Evolutionary conservation across 768 basidiomycete genomes (phyloP).

Genomic region (Neoboletus subvelutipes): DNA sequence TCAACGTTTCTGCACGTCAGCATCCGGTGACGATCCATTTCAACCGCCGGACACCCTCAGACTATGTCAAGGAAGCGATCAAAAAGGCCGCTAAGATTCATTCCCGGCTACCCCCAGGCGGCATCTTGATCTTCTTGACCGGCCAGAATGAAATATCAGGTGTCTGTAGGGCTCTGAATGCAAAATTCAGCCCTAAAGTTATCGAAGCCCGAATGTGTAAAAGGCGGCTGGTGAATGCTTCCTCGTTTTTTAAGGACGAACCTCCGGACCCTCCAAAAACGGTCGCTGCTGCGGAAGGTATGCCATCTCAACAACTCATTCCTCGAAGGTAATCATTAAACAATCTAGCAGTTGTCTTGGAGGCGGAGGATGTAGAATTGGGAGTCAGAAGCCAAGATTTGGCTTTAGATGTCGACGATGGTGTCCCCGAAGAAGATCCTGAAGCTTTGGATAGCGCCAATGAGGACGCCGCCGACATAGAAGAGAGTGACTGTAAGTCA

Average conservation of each 20-base stretch:
- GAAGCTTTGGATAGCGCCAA: constrained; percentile 77
- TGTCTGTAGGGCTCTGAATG: constrained; percentile 79
- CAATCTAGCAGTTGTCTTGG: constrained; percentile 56
- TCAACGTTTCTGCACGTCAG: constrained; percentile 86
- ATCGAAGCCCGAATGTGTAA: constrained; percentile 51
- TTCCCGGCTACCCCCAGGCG: constrained; percentile 86
- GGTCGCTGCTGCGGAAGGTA: constrained; percentile 23
- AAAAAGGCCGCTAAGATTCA: constrained; percentile 93
- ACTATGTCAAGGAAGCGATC: constrained; percentile 89
- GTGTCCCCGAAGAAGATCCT: constrained; percentile 59
- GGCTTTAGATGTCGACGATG: constrained; percentile 68
- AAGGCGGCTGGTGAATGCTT: constrained; percentile 25
- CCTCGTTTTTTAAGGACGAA: constrained; percentile 30
- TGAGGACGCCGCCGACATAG: constrained; percentile 54
- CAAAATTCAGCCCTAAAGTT: constrained; percentile 68
- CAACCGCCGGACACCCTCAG: constrained; percentile 76
- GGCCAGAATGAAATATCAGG: constrained; percentile 94
- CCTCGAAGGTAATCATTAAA: constrained; percentile 1
- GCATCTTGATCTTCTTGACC: constrained; percentile 90
- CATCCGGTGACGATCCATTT: constrained; percentile 96
- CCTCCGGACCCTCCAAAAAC: constrained; percentile 14
- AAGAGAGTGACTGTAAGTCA: constrained; percentile 64
- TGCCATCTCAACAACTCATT: not conserved
- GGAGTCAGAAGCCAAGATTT: constrained; percentile 50
- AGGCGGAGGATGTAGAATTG: constrained; percentile 79